Evolutionary conservation across 1,139 yeast species (phyloP).

Genomic region (Debaryomyces coudertii): DNA sequence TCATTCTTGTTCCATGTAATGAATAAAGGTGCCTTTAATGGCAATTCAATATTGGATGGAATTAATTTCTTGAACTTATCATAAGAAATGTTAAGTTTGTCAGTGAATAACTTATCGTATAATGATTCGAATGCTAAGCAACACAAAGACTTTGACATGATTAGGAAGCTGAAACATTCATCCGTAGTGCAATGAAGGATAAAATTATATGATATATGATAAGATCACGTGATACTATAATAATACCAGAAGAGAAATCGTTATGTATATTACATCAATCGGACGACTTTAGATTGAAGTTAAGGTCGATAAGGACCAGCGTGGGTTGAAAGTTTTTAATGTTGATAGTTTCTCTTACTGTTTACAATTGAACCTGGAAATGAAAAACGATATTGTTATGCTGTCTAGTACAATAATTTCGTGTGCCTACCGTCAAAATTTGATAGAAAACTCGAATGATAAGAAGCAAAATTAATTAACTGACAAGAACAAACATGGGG

Average conservation of each 20-base stretch:
- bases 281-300: too few relatives aligned
- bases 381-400: not conserved
- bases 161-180: not conserved
- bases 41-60: constrained; percentile 36
- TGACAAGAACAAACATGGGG: constrained; percentile 37
- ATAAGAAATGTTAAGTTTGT: constrained; percentile 19
- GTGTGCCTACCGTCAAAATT: not conserved
- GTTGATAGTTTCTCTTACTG: too few relatives aligned
- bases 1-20: constrained; percentile 78
- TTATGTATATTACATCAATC: too few relatives aligned
- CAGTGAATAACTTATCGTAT: constrained; percentile 23
- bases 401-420: not conserved
- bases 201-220: not conserved
- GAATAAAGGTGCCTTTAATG: constrained; percentile 62
- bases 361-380: too few relatives aligned
- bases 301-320: too few relatives aligned
- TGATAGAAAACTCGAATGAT: constrained; percentile 3
- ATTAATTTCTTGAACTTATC: constrained; percentile 16
- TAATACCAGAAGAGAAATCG: too few relatives aligned
- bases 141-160: constrained; percentile 42
- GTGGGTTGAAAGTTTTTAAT: too few relatives aligned
- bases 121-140: constrained; percentile 44
- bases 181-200: not conserved
- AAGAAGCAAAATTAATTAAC: not conserved
- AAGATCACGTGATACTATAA: constrained; percentile 1